phyloP scores from a whole-genome alignment of 345 rosid genomes.

The Murraya paniculata region DNA sequence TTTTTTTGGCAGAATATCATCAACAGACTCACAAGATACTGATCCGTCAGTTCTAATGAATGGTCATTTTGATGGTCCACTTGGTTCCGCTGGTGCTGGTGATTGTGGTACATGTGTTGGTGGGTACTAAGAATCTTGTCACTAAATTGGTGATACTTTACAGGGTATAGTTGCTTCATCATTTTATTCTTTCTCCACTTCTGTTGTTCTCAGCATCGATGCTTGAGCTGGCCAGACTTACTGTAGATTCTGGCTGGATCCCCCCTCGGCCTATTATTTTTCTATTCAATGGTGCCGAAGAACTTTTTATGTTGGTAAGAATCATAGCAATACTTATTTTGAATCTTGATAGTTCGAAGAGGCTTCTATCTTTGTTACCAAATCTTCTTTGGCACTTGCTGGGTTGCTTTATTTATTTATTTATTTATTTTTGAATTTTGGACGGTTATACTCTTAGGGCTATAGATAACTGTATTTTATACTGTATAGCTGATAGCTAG shows the following conservation, averaged over 20 bases:
- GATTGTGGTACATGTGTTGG: conserved; percentile 99
- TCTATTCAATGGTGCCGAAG: conserved; percentile 95
- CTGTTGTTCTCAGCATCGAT: conserved; percentile 65
- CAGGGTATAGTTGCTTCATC: conserved; percentile 3
- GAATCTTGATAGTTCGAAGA: not conserved
- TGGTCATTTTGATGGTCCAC: conserved; percentile 93
- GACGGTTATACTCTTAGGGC: not conserved
- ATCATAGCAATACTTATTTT: not conserved
- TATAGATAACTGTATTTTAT: not conserved
- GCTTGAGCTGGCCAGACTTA: conserved; percentile 85
- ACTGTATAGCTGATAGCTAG: not conserved
- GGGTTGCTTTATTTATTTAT: too few relatives aligned
- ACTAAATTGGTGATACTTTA: conserved; percentile 2
- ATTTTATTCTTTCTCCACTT: conserved; percentile 14
- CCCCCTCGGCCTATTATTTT: conserved; percentile 86
- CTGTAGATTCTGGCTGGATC: conserved; percentile 76
- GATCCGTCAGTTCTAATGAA: conserved; percentile 84
- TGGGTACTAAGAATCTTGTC: conserved; percentile 29
- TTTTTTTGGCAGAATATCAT: conserved; percentile 64
- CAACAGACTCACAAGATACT: conserved; percentile 52
- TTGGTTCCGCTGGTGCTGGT: conserved; percentile 95
- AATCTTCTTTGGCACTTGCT: not conserved
- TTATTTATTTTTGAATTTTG: not conserved
- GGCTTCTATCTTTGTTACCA: not conserved
- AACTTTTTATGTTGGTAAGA: conserved; percentile 83